These are phyloP conservation scores for Mycena floridula DNA, from an alignment of 768 basidiomycete genomes.

Conservation along the genomic window DNA sequence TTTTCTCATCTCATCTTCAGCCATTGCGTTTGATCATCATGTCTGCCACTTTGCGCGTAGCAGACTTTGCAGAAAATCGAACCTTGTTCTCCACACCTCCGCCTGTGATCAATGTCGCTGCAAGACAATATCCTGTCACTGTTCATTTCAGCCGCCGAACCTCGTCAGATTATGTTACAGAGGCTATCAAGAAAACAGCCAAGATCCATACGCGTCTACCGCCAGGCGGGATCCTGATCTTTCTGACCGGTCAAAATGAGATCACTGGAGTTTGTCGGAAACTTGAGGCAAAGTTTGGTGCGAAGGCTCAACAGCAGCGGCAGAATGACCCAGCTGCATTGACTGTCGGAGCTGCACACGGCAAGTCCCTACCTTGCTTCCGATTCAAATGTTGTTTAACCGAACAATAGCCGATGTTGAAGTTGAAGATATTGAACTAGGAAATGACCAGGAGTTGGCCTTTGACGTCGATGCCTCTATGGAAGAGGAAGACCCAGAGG, in stretches of 20 bases:
- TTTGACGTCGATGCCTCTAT: constrained; percentile 62
- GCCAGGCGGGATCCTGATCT: constrained; percentile 88
- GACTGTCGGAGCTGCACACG: constrained; percentile 40
- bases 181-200: constrained; percentile 82
- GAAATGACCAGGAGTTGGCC: constrained; percentile 47
- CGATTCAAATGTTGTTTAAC: not conserved
- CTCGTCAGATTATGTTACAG: constrained; percentile 78
- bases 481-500: constrained; percentile 66
- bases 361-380: constrained; percentile 20
- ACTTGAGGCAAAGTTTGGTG: constrained; percentile 72
- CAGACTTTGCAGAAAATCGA: constrained; percentile 85
- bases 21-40: constrained; percentile 94
- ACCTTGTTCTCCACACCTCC: constrained; percentile 78
- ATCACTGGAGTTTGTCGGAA: constrained; percentile 80
- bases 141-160: constrained; percentile 90
- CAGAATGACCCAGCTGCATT: not conserved
- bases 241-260: constrained; percentile 95
- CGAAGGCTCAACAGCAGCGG: constrained; percentile 43
- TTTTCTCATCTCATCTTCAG: constrained; percentile 25
- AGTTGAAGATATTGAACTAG: constrained; percentile 75
- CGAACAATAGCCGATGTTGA: constrained; percentile 58
- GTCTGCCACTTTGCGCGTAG: constrained; percentile 94
- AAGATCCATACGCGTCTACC: constrained; percentile 94
- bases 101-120: constrained; percentile 85
- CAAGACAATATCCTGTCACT: constrained; percentile 93